Evolutionary conservation across 345 rosid species (phyloP), one percentile per base, ranked within the genome.

Genomic region (Gossypium ekmanianum): DNA sequence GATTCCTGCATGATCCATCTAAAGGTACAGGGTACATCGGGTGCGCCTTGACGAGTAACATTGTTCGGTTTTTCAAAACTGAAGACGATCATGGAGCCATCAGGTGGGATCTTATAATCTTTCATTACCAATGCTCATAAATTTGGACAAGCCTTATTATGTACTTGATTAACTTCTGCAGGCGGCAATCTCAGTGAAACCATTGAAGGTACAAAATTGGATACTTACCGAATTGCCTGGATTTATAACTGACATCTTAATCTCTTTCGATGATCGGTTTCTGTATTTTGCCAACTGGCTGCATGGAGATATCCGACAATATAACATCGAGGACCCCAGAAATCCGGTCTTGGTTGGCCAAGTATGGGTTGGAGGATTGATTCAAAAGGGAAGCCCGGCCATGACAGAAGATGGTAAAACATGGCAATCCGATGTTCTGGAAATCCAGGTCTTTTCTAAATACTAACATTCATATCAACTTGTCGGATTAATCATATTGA

Each of bases 221-320:
- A 86, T 91, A 59, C 93, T 92, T 74, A 95, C 93, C 5, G 94
- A 90, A 77, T 88, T 94, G 97, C 97, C 97, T 0, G 97, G 97
- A 68, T 95, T 94, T 29, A 87, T 92, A 68, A 90, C 97, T 0
- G 97, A 91, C 80, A 88, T 88, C 83, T 81, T 94, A 80, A 85
- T 94, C 55, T 94, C 98, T 17, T 97, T 94, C 4, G 93, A 92
- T 69, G 98, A 92, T 54, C 87, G 87, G 3, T 94, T 87, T 76
- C 64, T 94, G 52, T 94, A 92, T 88, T 92, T 94, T 61, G 87
- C 74, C 70, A 94, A 92, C 85, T 94, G 98, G 98, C 90, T 94
- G 52, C 98, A 92, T 39, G 97, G 98, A 50, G 98, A 94, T 61
- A 41, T 92, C 66, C 85, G 97, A 65, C 97, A 94, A 72, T 94